phyloP scores from a whole-genome alignment of 1,284 basidiomycete species.

The Pascua guehoae region DNA sequence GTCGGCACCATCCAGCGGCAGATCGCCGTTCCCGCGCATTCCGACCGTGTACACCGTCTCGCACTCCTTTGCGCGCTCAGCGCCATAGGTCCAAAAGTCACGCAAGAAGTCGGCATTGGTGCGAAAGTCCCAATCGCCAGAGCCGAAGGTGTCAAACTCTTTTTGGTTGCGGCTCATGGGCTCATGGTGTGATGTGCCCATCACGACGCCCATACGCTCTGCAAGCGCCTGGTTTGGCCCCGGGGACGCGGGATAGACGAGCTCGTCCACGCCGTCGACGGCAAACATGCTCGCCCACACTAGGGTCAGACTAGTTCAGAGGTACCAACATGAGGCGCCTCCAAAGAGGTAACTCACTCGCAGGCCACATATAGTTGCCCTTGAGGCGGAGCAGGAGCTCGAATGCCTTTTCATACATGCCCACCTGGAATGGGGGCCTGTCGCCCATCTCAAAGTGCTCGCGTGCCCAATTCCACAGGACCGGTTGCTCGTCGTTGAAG shows the following conservation, averaged over 20 bases:
- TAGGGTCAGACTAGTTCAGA: not conserved
- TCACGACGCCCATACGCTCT: conserved; percentile 65
- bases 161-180: conserved; percentile 34
- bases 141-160: conserved; percentile 1
- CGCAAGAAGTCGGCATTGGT: conserved; percentile 22
- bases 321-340: not conserved
- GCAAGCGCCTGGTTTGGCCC: conserved; percentile 61
- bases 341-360: conserved; percentile 16
- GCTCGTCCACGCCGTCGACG: conserved; percentile 56
- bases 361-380: conserved; percentile 63
- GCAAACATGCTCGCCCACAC: conserved; percentile 59
- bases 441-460: conserved; percentile 66
- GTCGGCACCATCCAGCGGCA: conserved; percentile 22
- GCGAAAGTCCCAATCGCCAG: conserved; percentile 19
- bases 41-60: conserved; percentile 32
- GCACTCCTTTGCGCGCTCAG: conserved; percentile 22
- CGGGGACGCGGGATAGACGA: conserved; percentile 18
- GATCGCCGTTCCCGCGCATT: conserved; percentile 31
- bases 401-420: conserved; percentile 59
- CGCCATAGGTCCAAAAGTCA: conserved; percentile 32
- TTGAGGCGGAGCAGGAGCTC: conserved; percentile 65
- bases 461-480: conserved; percentile 56
- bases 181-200: conserved; percentile 55
- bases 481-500: conserved; percentile 62
- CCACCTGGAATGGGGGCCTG: conserved; percentile 46